Base-by-base conservation (phyloP, 805 yeast species). In the Metschnikowia sp. region DNA sequence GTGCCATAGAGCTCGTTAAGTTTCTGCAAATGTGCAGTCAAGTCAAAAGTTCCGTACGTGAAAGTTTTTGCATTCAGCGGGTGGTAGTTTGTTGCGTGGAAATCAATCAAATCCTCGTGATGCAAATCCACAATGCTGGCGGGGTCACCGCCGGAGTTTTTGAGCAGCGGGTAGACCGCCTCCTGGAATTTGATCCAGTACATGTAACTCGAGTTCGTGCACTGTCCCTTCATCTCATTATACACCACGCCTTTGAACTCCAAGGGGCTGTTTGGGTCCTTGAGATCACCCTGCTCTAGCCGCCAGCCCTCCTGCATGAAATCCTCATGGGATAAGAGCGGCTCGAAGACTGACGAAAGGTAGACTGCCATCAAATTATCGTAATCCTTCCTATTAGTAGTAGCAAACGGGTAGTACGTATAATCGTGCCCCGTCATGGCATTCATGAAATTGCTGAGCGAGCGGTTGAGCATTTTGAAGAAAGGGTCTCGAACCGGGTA, bases 381-480 rank as follows among this genome's bases (percentile, higher is more conserved):
- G 64, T 78, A 94, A 63, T 94, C 99, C 45, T 79, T 79, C 37
- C 67, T 64, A 65, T 94, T 94, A 10, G 98, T 92, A 2, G 99
- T 94, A 29, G 98, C 87, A 72, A 94, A 94, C 4, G 99, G 99
- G 59, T 87, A 94, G 65, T 83, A 91, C 0, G 99, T 94, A 62
- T 90, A 91, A 66, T 94, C 98, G 57, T 87, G 91, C 19, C 96
- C 99, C 0, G 99, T 94, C 97, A 94, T 88, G 8, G 99, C 99
- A 64, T 94, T 94, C 99, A 94, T 94, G 67, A 90, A 94, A 64
- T 89, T 94, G 32, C 97, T 83, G 59, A 94, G 70, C n/a, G 97
- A 89, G 53, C 97, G 72, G 64, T 90, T 92, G 49, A 92, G 74
- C 99, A 94, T 94, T 64, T 92, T 92, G 78, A 94, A 94, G 66